Base-by-base conservation (phyloP, 768 basidiomycete genomes). In the Russula lepida region DNA sequence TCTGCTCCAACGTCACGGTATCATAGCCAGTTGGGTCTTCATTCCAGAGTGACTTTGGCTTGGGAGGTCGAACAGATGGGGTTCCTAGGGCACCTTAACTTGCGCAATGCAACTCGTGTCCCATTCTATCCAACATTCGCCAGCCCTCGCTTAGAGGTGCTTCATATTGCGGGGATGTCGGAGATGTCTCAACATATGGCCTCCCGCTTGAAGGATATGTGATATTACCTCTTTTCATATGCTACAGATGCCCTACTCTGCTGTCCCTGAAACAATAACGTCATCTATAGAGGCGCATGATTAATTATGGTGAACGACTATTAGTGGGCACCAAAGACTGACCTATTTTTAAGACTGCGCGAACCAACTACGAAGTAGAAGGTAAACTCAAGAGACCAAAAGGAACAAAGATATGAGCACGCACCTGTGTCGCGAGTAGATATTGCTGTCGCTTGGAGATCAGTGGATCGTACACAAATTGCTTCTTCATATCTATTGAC, bases 401-500 rank as follows among this genome's bases (percentile, higher is more conserved):
- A 30, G 63, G 56, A 30, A 37, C n/a, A 25, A 41, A 8, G 39
- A 55, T 46, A 69, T n/a, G n/a, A n/a, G n/a, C n/a, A n/a, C 80
- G 51, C 62, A 90, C 86, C 82, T 95, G 94, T 23, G 95, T 98
- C n/a, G 97, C 97, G 44, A 99, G 78, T 60, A 99, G 76, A 75
- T 93, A 97, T 70, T 98, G 95, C 71, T 98, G 95, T 69, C 95
- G 78, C 76, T 98, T 99, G 44, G 94, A 94, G 73, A 98, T 97
- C 65, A 98, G 76, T 30, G 97, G 95, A 70, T 99, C 97, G 68
- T 95, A 94, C 46, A 98, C 95, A 68, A 93, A 92, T 71, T 98
- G 95, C 70, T 86, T 81, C 79, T 89, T 95, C 95, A 99, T 99
- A 68, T 99, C 95, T 98, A 70, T 15, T 6, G 32, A 28, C 1